Conservation (phyloP, 2,329 filamentous ascomycete genomes). For the Tolypocladium nubicola region DNA sequence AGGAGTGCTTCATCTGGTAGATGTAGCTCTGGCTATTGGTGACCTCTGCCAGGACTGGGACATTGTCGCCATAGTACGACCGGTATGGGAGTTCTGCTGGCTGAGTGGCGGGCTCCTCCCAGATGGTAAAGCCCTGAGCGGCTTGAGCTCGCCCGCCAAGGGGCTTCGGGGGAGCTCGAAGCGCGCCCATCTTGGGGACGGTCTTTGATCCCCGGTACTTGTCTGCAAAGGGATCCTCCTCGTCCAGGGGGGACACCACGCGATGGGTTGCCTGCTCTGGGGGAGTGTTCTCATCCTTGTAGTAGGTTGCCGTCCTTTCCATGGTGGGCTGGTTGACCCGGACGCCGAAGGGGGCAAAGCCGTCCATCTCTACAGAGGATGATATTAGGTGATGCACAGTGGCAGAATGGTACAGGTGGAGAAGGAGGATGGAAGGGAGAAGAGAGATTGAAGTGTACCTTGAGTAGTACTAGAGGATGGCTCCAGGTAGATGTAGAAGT, state of each 20-base stretch:
- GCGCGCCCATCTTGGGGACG: not conserved
- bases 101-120: not conserved
- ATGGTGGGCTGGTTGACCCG: not conserved
- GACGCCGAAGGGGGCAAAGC: not conserved
- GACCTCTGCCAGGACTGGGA: slow-evolving; percentile 1
- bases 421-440: not conserved
- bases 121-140: not conserved
- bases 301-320: not conserved
- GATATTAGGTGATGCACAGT: not conserved
- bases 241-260: not conserved
- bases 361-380: not conserved
- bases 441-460: no score
- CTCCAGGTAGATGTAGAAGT: no score
- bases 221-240: not conserved
- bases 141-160: not conserved
- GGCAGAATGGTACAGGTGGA: not conserved
- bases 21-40: not conserved
- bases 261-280: not conserved
- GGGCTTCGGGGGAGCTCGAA: not conserved
- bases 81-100: not conserved
- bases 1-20: not conserved
- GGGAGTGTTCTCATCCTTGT: not conserved
- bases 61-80: slow-evolving; percentile 3
- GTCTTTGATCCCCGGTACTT: not conserved
- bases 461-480: no score